Base-by-base conservation (phyloP, 208 protist genomes). In the Wallacemonas rigidus region DNA sequence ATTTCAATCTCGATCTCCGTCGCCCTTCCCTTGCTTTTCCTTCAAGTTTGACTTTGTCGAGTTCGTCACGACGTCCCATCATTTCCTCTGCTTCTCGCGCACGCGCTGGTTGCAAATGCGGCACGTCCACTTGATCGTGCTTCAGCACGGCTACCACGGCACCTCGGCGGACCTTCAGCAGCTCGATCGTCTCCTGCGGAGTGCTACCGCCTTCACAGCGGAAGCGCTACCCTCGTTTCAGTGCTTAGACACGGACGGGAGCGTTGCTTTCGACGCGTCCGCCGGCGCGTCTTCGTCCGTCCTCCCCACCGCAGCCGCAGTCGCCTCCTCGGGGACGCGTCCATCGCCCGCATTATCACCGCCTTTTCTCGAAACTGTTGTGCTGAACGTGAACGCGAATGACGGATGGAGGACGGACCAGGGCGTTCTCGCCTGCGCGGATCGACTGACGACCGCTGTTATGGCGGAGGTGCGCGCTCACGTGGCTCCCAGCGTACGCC, bases 141-240 rank as follows among this genome's bases (percentile, higher is more conserved):
- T 91, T 0, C 83, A 94, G 61, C 86, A 94, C 67, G 89, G 89
- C 44, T 91, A 87, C 44, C 82, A 82, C 53, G 82, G 81, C 26
- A 76, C 71, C 2, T 69, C 73, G 12, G 3, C 36, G 1, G 86
- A 94, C 73, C 82, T 91, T 1, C 14, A 74, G 9, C 85, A 79
- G 41, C 62, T 89, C 11, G 14, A 65, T 7, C 12, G n/a, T 5
- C 60, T 65, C 8, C 60, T 65, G 60, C 38, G 6, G 41, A 15
- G 26, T n/a, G 60, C 60, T 5, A 50, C 60, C n/a, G 14, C 60
- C 60, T 65, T 65, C 60, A 3, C 60, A 5, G 60, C 40, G 41
- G 43, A 51, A 12, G 60, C 60, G 60, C 17, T 65, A 41, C 60
- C 60, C 8, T 65, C 60, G 60, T 38, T 65, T 3, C 60, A 65